Evolutionary conservation across 805 yeast species (phyloP), one percentile per base, ranked within the genome.

Genomic region (Hanseniaspora occidentalis): DNA sequence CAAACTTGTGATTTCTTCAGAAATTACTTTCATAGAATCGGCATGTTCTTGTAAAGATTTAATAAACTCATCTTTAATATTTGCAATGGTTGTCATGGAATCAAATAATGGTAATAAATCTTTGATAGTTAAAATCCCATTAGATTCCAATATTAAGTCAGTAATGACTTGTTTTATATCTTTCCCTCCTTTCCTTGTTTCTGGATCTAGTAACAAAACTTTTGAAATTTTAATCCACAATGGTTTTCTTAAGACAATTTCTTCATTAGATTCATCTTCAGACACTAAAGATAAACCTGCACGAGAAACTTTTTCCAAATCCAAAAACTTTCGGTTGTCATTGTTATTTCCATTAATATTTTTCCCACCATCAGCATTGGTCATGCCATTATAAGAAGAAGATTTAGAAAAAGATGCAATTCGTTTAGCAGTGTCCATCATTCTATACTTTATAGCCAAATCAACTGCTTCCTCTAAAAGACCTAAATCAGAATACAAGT

Each of bases 101-200:
- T 96, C 95, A 47, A 92, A 79, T 24, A 84, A 62, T 2, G 94
- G 94, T 38, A 92, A 60, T 31, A 92, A 53, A 51, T 92, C 97
- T 46, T 83, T 86, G 35, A 92, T 77, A 3, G 78, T 71, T 17
- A 83, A 54, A 11, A 71, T 50, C 13, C 67, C 73, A 47, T 74
- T 66, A 18, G 70, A 70, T 14, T 62, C 66, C 58, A 55, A 40
- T 62, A 59, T 44, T 50, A 71, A 44, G 46, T 61, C 27, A 60
- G 57, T 44, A 57, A 60, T 47, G 35, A 49, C 46, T 36, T 57
- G 50, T 53, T 64, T 57, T 5, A 57, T 43, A 34, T 60, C 65
- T 1, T 40, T 38, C 14, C 48, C 52, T 14, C 47, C 50, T 37
- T 52, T 50, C 6, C 13, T 34, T 25, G 24, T 35, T 37, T 5